Evolutionary conservation across 345 rosid genomes (phyloP), one percentile per base, ranked within the genome.

Genomic region (Aegle marmelos): DNA sequence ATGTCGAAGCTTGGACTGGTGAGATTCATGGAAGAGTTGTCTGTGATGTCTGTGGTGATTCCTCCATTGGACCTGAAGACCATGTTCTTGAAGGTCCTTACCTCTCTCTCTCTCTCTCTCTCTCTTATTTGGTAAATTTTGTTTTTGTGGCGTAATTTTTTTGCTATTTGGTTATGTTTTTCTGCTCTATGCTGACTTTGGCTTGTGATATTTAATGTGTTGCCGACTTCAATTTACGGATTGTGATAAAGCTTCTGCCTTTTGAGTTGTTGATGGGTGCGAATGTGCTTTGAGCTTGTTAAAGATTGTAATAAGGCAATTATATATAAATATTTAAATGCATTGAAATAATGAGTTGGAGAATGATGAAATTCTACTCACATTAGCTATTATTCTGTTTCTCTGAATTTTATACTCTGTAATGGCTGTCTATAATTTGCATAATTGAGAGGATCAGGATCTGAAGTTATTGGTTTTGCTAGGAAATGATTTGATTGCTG

Each of bases 21-120:
- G 97, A 96, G 89, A 90, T 96, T 75, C 97, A 85, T 31, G 97
- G 97, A 59, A 89, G 98, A 79, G 97, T 96, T 75, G 93, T 96
- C 69, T 96, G 97, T 78, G 98, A 96, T 85, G 94, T 91, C 39
- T 96, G 97, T 77, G 93, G 86, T 4, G 97, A 96, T 88, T 92
- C 92, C 73, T 92, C 97, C 28, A 86, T 96, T 70, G 98, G 98
- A 75, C 98, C 97, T 73, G 97, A 96, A 85, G 98, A 94, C 80
- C 98, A 96, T 85, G 86, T 92, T 72, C 89, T 92, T 65, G 90
- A 94, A 91, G 98, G 99, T 90, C 59, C 16, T 48, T 27, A 53
- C 17, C 13, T 22, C n/a, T n/a, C n/a, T n/a, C n/a, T n/a, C n/a
- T n/a, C 36, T 60, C 68, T 48, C 58, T 58, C 2, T 59, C 31